Percentiles rank a stretch among this genome's conserved stretches.
phyloP scores from a whole-genome alignment of 1,139 yeast genomes.

The Martiniozyma asiatica region DNA sequence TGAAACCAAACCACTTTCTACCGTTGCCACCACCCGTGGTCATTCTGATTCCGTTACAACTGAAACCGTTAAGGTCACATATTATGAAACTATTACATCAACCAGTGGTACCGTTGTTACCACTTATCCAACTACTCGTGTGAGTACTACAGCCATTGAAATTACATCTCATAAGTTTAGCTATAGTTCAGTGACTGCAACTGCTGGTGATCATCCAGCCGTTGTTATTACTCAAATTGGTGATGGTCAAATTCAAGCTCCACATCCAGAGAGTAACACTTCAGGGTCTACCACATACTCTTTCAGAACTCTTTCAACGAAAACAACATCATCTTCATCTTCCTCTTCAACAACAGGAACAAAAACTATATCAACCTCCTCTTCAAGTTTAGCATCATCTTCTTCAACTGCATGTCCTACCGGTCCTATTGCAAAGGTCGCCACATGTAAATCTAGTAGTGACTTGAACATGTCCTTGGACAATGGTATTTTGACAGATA shows the following conservation, averaged over 20 bases:
- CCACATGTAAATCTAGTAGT: slow-evolving; percentile 38
- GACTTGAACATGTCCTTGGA: slow-evolving; percentile 46
- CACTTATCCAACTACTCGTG: slow-evolving; percentile 32
- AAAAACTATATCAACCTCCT: slow-evolving; percentile 21
- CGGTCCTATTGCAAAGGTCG: slow-evolving; percentile 29
- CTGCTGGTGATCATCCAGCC: slow-evolving; percentile 9
- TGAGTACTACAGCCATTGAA: slow-evolving; percentile 13
- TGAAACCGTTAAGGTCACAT: slow-evolving; percentile 22
- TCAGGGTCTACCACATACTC: too few relatives aligned
- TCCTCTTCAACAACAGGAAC: slow-evolving; percentile 28
- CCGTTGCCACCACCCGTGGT: slow-evolving; percentile 5
- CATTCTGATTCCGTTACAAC: slow-evolving; percentile 32
- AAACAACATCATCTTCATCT: slow-evolving; percentile 26
- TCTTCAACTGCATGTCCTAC: slow-evolving; percentile 22
- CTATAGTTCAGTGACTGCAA: slow-evolving; percentile 23
- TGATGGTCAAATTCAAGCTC: slow-evolving; percentile 32
- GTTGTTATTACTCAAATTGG: slow-evolving; percentile 26
- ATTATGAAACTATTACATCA: slow-evolving; percentile 25
- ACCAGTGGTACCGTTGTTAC: slow-evolving; percentile 32
- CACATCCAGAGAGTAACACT: slow-evolving; percentile 20
- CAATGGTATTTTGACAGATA: slow-evolving; percentile 44
- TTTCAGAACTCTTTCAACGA: slow-evolving; percentile 21
- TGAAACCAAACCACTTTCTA: background rate
- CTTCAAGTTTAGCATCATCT: slow-evolving; percentile 18
- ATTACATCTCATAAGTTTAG: slow-evolving; percentile 19